Evolutionary conservation across 495 filamentous ascomycete species (phyloP).

Genomic region (Penicillium roqueforti): DNA sequence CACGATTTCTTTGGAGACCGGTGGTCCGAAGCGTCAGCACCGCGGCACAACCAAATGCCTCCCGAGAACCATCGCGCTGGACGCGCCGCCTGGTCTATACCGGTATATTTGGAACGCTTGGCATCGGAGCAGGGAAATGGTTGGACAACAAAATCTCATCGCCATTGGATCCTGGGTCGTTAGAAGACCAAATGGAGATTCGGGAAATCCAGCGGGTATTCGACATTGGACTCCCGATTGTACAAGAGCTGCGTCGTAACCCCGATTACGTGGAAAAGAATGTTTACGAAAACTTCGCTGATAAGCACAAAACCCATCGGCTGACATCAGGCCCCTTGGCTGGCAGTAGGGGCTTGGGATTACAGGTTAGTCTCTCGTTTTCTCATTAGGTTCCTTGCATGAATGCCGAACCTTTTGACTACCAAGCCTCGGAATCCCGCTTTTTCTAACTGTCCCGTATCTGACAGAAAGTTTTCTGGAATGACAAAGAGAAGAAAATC

Average conservation of each 20-base stretch:
- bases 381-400: slow-evolving; percentile 1
- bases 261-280: slow-evolving; percentile 50
- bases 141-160: slow-evolving; percentile 26
- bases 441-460: slow-evolving; percentile 22
- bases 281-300: slow-evolving; percentile 51
- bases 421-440: slow-evolving; percentile 19
- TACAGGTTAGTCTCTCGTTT: slow-evolving; percentile 36
- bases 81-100: slow-evolving; percentile 37
- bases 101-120: slow-evolving; percentile 34
- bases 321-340: slow-evolving; percentile 40
- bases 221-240: slow-evolving; percentile 47
- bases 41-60: slow-evolving; percentile 7
- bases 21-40: slow-evolving; percentile 26
- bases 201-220: slow-evolving; percentile 24
- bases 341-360: slow-evolving; percentile 37
- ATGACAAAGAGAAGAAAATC: slow-evolving; percentile 42
- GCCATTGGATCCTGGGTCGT: slow-evolving; percentile 32
- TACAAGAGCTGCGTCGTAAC: slow-evolving; percentile 48
- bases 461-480: slow-evolving; percentile 48
- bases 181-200: slow-evolving; percentile 25
- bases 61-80: slow-evolving; percentile 31
- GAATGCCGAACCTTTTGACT: slow-evolving; percentile 7
- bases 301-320: slow-evolving; percentile 32
- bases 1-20: slow-evolving; percentile 1
- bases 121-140: slow-evolving; percentile 25